Conservation (phyloP, 257 asterid species). For the Perilla frutescens region DNA sequence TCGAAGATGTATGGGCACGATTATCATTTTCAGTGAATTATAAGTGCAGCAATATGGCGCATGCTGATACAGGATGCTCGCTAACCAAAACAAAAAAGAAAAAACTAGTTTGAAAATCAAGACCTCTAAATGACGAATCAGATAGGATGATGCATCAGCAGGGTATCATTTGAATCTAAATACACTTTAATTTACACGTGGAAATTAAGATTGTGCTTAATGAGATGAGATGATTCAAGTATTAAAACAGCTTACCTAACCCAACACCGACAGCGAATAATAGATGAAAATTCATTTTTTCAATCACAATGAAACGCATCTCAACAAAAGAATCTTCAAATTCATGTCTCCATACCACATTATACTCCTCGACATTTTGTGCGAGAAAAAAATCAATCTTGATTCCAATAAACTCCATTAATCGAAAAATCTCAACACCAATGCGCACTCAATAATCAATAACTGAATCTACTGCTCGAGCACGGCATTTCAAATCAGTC, state of each 20-base stretch:
- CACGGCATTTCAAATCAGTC: constrained; percentile 3
- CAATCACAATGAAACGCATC: background rate
- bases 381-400: background rate
- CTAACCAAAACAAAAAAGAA: background rate
- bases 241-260: constrained; percentile 22
- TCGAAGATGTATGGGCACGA: background rate
- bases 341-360: background rate
- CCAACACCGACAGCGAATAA: background rate
- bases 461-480: constrained; percentile 7
- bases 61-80: background rate
- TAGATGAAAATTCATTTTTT: background rate
- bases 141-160: constrained; percentile 7
- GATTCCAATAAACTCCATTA: background rate
- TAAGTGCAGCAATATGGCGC: background rate
- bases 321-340: background rate
- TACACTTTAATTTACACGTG: background rate
- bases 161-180: constrained; percentile 8
- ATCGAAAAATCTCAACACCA: constrained; percentile 7
- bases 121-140: background rate
- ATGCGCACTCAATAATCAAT: constrained; percentile 17
- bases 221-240: background rate
- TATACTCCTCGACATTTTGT: background rate
- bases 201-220: background rate
- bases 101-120: background rate
- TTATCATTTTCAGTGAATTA: background rate